Conservation (phyloP, 257 asterid genomes). For the Nicotiana knightiana region DNA sequence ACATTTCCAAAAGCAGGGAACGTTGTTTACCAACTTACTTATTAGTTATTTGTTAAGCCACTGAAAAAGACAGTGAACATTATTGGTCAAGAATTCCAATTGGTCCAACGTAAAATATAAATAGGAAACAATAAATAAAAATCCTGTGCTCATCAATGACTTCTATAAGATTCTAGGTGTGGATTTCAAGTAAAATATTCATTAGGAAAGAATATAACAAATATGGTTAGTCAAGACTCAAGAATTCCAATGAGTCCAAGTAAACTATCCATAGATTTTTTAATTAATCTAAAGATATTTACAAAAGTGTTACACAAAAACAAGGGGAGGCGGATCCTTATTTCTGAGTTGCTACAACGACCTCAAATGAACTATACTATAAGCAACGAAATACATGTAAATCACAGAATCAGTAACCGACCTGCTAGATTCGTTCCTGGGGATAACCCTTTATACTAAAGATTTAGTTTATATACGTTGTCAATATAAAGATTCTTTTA, state of each 20-base stretch:
- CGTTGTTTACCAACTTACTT: background rate
- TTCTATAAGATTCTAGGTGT: background rate
- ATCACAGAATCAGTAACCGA: too few species aligned
- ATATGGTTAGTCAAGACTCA: background rate
- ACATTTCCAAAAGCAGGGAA: background rate
- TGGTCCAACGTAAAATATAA: background rate
- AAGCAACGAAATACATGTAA: too few species aligned
- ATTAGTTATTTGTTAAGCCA: background rate
- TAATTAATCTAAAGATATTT: background rate
- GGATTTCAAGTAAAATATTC: background rate
- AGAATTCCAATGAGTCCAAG: background rate
- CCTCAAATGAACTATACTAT: too few species aligned
- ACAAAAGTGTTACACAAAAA: too few species aligned
- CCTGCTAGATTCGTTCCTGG: too few species aligned
- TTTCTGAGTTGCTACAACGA: too few species aligned
- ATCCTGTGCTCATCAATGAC: background rate
- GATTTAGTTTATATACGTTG: too few species aligned
- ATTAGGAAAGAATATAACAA: background rate
- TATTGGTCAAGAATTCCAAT: background rate
- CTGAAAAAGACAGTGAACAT: background rate
- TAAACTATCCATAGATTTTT: background rate
- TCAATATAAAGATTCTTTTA: too few species aligned
- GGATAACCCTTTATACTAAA: too few species aligned
- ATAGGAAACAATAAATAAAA: background rate
- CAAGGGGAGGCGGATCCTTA: too few species aligned